Evolutionary conservation across 768 basidiomycete genomes (phyloP), one percentile per base, ranked within the genome.

Genomic region (Pulveroboletus sp.): DNA sequence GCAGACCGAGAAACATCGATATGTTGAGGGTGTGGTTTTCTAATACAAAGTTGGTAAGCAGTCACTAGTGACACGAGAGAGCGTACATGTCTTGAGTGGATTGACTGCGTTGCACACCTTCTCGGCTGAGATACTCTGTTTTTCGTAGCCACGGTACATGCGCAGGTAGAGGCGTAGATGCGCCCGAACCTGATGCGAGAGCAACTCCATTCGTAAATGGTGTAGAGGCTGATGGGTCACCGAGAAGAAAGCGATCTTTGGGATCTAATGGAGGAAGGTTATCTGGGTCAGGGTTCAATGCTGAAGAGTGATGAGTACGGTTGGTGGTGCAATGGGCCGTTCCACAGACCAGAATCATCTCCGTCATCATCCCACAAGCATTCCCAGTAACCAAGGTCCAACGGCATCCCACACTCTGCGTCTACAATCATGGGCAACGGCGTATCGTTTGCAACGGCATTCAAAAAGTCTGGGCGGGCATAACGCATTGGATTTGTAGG

Each of bases 361-460:
- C 76, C 86, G 36, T 81, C 81, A 52, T 91, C 88, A 43, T 87
- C 83, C 90, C 88, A 93, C 16, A 95, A 70, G 30, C 81, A 86
- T 47, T 86, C 85, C 77, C 84, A 93, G 47, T 77, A 80, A 16
- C 87, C 86, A 40, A 95, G 71, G 64, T 98, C 91, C 22, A 99
- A 70, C 0, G 94, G 93, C 93, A 99, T 94, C 0, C 96, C 96
- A 57, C 86, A 86, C 65, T 99, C 96, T 1, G 90, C 91, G 59
- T 99, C 96, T 2, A 97, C 86, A 56, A 98, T 86, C 91, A 98
- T 93, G 0, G 96, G 95, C 17, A 96, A 66, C 0, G 89, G 86
- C 11, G 83, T 81, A 41, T 91, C 89, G 45, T 83, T 82, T 1
- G 89, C 86, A 31, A 96, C 72, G 6, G 83, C 78, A 53, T 89